Base-by-base conservation (phyloP, 2,329 filamentous ascomycete genomes). In the Penicillium rolfsii region DNA sequence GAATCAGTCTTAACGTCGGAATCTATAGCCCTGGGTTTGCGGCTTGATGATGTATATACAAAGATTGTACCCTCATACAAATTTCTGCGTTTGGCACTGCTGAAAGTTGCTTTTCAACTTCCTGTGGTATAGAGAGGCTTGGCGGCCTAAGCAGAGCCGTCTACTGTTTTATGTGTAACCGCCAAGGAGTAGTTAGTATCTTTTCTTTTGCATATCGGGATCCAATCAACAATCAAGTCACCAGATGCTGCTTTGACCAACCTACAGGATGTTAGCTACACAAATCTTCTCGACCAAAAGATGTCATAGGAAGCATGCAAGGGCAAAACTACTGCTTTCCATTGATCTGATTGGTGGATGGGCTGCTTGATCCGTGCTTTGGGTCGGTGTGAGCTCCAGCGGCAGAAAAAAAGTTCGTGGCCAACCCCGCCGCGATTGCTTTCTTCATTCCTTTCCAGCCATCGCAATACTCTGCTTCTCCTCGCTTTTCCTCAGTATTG, bases 331-430 rank as follows among this genome's bases (percentile, higher is more conserved):
- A 46, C 24, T 28, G n/a, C 45, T 30, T 43, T 19, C 28, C 52
- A 22, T 5, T 54, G 24, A 28, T 30, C n/a, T 54, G 35, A 54
- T 54, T 43, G 52, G 52, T 22, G 30, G 14, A 5, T 26, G 1
- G 19, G 5, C 22, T 14, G 46, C 30, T 22, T 43, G 38, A 14
- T 56, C 41, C 30, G 35, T 56, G 38, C 41, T 22, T 22, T 4
- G 45, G 48, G 50, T 60, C 64, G 64, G 64, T 68, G 50, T 58
- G 49, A 65, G 59, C 63, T 70, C 45, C 26, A 22, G 36, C 59
- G 63, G 67, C 67, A 70, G 66, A 71, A 71, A 70, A 71, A 70
- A 71, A 69, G 64, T 66, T 70, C 69, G 65, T 69, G 66, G 67
- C 64, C 62, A 50, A 65, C 68, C 68, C 68, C 69, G 67, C 69